phyloP scores from a whole-genome alignment of 305 asterid genomes.

The Fraxinus velutina region DNA sequence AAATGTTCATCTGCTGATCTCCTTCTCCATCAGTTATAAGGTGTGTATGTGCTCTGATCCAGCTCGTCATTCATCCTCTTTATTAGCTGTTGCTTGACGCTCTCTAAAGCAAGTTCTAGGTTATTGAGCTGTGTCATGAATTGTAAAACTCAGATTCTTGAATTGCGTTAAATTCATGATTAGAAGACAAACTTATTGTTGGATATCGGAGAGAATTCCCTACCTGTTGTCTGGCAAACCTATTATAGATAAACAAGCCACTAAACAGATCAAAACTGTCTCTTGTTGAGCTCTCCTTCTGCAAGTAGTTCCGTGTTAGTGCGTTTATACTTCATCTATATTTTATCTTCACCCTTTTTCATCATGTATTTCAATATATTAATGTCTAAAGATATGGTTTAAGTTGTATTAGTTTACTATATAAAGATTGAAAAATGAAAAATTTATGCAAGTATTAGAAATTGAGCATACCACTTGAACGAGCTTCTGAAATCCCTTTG shows the following conservation, averaged over 20 bases:
- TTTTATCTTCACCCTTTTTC: background rate
- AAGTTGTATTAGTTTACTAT: background rate
- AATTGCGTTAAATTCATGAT: background rate
- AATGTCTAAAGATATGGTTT: background rate
- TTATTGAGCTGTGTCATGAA: conserved; percentile 47
- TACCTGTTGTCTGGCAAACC: conserved; percentile 76
- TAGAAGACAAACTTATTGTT: background rate
- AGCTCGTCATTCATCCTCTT: conserved; percentile 36
- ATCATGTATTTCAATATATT: background rate
- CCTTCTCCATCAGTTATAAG: background rate
- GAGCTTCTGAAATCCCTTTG: conserved; percentile 85
- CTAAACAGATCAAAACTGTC: conserved; percentile 78
- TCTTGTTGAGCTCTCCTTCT: conserved; percentile 68
- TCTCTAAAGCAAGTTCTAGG: conserved; percentile 61
- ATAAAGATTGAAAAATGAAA: background rate
- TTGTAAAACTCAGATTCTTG: conserved; percentile 18
- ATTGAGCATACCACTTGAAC: conserved; percentile 62
- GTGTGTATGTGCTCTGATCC: conserved; percentile 22
- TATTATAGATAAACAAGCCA: conserved; percentile 70
- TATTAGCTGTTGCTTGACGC: conserved; percentile 53
- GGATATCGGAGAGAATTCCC: background rate
- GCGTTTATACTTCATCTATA: background rate
- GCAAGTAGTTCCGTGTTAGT: conserved; percentile 31
- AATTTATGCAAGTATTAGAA: background rate
- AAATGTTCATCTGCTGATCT: background rate